Conservation (phyloP, 257 asterid genomes). For the Nicotiana otophora region DNA sequence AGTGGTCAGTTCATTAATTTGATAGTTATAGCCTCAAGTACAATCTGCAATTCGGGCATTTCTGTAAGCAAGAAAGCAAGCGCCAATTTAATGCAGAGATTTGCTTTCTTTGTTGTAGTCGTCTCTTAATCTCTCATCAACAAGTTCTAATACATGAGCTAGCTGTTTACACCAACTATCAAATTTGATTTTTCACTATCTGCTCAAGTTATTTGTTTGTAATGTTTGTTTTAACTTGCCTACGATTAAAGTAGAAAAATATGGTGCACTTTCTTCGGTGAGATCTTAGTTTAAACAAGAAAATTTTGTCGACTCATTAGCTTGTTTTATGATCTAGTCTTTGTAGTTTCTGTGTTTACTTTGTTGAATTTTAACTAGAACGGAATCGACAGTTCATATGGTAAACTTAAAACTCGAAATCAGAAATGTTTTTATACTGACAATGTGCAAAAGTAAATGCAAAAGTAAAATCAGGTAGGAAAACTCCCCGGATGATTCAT, state of each 20-base stretch:
- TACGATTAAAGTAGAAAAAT: too few relatives aligned
- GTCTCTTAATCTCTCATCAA: slow-evolving; percentile 55
- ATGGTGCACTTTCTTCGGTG: too few relatives aligned
- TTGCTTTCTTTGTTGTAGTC: slow-evolving; percentile 61
- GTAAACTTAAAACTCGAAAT: not conserved
- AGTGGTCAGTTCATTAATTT: too few relatives aligned
- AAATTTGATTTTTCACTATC: slow-evolving; percentile 56
- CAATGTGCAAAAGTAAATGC: not conserved
- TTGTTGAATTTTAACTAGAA: not conserved
- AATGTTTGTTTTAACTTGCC: too few relatives aligned
- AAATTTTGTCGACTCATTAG: not conserved
- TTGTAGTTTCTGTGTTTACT: not conserved
- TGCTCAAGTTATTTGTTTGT: too few relatives aligned
- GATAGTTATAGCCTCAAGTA: too few relatives aligned
- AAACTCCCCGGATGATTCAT: too few relatives aligned
- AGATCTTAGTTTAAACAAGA: too few relatives aligned
- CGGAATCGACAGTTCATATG: not conserved
- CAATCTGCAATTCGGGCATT: slow-evolving; percentile 47
- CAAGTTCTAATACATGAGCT: slow-evolving; percentile 61
- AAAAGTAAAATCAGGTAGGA: not conserved
- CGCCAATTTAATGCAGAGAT: slow-evolving; percentile 69
- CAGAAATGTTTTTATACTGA: not conserved
- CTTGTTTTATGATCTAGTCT: not conserved
- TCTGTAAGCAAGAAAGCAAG: slow-evolving; percentile 63
- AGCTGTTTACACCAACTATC: slow-evolving; percentile 72